Base-by-base conservation (phyloP, 208 protist species). In the Herpetomonas samuelpessoai region DNA sequence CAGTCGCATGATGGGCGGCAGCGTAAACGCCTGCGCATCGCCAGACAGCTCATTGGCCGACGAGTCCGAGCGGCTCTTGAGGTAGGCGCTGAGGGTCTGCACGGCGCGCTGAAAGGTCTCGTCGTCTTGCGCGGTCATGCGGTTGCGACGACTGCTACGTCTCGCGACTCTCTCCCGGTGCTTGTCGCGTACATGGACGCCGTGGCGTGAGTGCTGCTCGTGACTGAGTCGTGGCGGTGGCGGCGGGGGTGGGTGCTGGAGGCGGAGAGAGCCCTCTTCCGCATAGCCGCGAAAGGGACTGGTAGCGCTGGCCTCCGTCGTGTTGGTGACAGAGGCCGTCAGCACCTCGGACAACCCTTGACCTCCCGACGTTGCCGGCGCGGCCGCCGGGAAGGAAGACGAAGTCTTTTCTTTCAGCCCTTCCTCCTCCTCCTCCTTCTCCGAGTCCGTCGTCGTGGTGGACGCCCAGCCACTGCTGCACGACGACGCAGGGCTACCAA, bases 1-100 rank as follows among this genome's bases (percentile, higher is more conserved):
- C 19, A 61, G 35, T 24, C 56, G 62, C 44, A 59, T 54, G 1
- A 59, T 54, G 21, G 62, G 51, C 2, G 54, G 25, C 0, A 57
- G 68, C 1, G 55, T 38, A 26, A 61, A 52, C 35, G 50, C 44
- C 24, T 16, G 25, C 30, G 18, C 6, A 24, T 10, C n/a, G 27
- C 30, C 29, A 38, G 12, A 9, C 16, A 22, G 16, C 9, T 41
- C 35, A 14, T 14, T 48, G 10, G 16, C 16, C 18, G 44, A 19
- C 16, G 44, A 6, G 16, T 48, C 44, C 16, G 10, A 6, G 44
- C 18, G 18, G 44, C 44, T 48, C 16, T 48, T 9, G 4, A 48
- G 19, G 44, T 48, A 48, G 16, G 44, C 4, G 44, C 18, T 48
- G 44, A 48, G 44, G 44, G 16, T 48, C 44, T 48, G 44, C 44